These are phyloP conservation scores for Penicillium sp. DNA, from an alignment of 2,329 filamentous ascomycete genomes.

Conservation along the genomic window DNA sequence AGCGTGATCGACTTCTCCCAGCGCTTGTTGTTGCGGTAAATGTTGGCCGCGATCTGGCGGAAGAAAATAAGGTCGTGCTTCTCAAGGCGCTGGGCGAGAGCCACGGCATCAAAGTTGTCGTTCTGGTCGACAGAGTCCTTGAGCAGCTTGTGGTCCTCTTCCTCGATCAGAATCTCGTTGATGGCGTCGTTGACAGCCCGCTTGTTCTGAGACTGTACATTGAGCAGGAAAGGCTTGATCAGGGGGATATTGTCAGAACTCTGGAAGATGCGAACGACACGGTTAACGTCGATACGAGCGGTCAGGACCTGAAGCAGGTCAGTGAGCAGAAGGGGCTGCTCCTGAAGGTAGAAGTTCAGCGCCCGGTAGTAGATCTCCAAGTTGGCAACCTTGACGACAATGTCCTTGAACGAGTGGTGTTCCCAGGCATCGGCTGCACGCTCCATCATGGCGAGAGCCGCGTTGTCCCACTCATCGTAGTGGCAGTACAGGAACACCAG, in stretches of 20 bases:
- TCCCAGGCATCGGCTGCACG: constrained; percentile 97
- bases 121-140: constrained; percentile 97
- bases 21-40: constrained; percentile 99
- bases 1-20: constrained; percentile 99
- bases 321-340: constrained; percentile 93
- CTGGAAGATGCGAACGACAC: constrained; percentile 98
- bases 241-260: constrained; percentile 97
- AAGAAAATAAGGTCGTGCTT: constrained; percentile 99
- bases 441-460: constrained; percentile 95
- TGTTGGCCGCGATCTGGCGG: constrained; percentile 95
- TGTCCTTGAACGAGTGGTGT: constrained; percentile 99
- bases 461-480: constrained; percentile 98
- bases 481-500: constrained; percentile 97
- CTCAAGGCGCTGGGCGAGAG: constrained; percentile 86
- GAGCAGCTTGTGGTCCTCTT: constrained; percentile 98
- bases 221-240: constrained; percentile 98
- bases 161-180: constrained; percentile 95
- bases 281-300: constrained; percentile 93
- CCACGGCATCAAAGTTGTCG: constrained; percentile 97
- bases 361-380: constrained; percentile 98
- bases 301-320: constrained; percentile 90
- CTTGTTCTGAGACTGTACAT: constrained; percentile 97
- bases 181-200: constrained; percentile 96
- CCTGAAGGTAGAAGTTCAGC: constrained; percentile 94
- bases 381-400: constrained; percentile 95